phyloP scores from a whole-genome alignment of 2,329 filamentous ascomycete species.

The Huntiella bhutanensis region DNA sequence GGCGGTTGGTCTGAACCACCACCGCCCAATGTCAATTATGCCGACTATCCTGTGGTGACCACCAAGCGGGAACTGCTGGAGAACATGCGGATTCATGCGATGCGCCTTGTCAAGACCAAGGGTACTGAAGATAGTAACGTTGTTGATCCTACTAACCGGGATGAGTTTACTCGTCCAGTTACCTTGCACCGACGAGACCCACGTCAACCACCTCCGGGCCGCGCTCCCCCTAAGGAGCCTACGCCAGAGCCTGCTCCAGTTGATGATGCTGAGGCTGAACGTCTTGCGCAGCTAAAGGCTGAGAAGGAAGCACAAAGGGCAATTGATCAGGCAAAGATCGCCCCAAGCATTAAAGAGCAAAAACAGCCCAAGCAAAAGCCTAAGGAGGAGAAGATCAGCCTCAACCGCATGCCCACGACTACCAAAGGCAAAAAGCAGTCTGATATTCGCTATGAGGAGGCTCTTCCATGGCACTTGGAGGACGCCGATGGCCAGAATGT shows the following conservation, averaged over 20 bases:
- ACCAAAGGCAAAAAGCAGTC: constrained; percentile 63
- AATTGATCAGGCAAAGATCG: constrained; percentile 79
- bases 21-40: constrained; percentile 28
- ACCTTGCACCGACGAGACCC: constrained; percentile 80
- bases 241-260: constrained; percentile 21
- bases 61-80: constrained; percentile 67
- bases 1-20: constrained; percentile 38
- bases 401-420: constrained; percentile 59
- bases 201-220: constrained; percentile 44
- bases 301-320: constrained; percentile 75
- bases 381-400: constrained; percentile 69
- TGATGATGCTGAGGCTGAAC: constrained; percentile 41
- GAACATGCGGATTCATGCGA: constrained; percentile 69
- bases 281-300: constrained; percentile 49
- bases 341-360: constrained; percentile 50
- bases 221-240: constrained; percentile 38
- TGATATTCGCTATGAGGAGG: constrained; percentile 75
- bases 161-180: constrained; percentile 73
- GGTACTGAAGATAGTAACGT: constrained; percentile 30
- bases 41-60: constrained; percentile 50
- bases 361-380: constrained; percentile 42
- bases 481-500: constrained; percentile 91
- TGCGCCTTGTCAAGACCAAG: constrained; percentile 52
- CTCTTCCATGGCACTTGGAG: constrained; percentile 88
- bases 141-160: constrained; percentile 48